Base-by-base conservation (phyloP, 257 asterid species). In the Solanum pinnatisectum region DNA sequence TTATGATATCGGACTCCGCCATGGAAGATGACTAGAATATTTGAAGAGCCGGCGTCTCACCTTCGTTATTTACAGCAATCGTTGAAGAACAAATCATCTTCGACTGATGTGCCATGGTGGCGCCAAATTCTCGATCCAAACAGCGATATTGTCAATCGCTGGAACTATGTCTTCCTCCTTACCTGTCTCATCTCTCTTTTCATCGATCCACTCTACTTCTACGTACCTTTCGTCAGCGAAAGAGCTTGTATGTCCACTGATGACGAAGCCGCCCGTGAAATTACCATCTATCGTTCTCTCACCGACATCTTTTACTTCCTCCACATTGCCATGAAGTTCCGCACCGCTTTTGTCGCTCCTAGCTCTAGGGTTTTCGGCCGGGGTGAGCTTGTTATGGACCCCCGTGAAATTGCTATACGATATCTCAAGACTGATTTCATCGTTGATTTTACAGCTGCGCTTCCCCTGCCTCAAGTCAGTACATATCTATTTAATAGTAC, bases 11-110 rank as follows among this genome's bases (percentile, higher is more conserved):
- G 98, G 98, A 86, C 92, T 94, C 98, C 96, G 97, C 98, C 90
- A 95, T 95, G 98, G 98, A 95, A 93, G 97, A 97, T 97, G 99
- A 93, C 90, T 97, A 95, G 93, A 42, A 87, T 97, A 92, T 90
- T 97, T 92, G 79, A 91, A 87, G 91, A 91, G 92, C 98, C 96
- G 90, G 97, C 96, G 33, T 95, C 96, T 87, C 99, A 93, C 91
- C 87, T 96, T 93, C 97, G 98, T 96, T 95, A 93, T 59, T 40
- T 95, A 90, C 89, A 93, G 90, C 97, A 94, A 91, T 88, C 93
- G 10, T 5, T 92, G 27, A 84, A 93, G 73, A 86, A 91, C 78
- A 91, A 70, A 46, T 25, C 72, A 20, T 68, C 33, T 73, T 87
- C 87, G 27, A 60, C 87, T 4, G 96, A 92, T 6, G 92, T 90